Evolutionary conservation across 106 monocot genomes (phyloP), one percentile per base, ranked within the genome.

Genomic region (Allium fistulosum): DNA sequence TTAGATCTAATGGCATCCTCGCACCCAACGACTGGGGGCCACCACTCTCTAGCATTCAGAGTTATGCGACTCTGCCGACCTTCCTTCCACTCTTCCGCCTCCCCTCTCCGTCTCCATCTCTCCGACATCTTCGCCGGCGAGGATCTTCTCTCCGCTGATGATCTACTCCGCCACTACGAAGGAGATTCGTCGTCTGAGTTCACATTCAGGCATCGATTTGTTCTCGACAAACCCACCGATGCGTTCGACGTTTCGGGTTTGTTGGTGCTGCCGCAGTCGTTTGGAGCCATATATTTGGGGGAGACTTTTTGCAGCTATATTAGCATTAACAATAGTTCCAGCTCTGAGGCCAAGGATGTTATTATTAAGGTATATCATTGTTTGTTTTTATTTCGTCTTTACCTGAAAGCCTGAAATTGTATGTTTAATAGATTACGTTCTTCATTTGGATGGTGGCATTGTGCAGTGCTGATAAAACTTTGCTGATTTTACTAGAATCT

Each of bases 11-110:
- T 37, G 37, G 37, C 37, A 37, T 37, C 37, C 37, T 37, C 37
- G 37, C 37, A 37, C 37, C 37, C 37, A 37, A 37, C 37, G 37
- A 1, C 37, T 5, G 37, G 37, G 18, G 49, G 74, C 65, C 76
- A 80, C 28, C 96, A 97, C 66, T 88, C 92, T 47, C 84, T 97
- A 7, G 96, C 96, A 49, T 97, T 97, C 82, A 81, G 96, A 8
- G 96, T 97, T 78, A 97, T 97, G 96, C 72, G 96, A 27, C 92
- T 97, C 47, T 92, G 89, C 80, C 92, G 97, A 26, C 97, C 97
- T 1, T 87, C 97, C 49, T 79, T 97, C 74, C 92, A 92, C 72
- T 72, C 87, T 14, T 88, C 89, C 67, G 85, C 83, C 67, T 55
- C 78, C 72, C 55, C 83, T 67, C 86, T 97, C 75, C 92, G 92